Evolutionary conservation across 106 monocot genomes (phyloP), one percentile per base, ranked within the genome.

Genomic region (Acorus gramineus): DNA sequence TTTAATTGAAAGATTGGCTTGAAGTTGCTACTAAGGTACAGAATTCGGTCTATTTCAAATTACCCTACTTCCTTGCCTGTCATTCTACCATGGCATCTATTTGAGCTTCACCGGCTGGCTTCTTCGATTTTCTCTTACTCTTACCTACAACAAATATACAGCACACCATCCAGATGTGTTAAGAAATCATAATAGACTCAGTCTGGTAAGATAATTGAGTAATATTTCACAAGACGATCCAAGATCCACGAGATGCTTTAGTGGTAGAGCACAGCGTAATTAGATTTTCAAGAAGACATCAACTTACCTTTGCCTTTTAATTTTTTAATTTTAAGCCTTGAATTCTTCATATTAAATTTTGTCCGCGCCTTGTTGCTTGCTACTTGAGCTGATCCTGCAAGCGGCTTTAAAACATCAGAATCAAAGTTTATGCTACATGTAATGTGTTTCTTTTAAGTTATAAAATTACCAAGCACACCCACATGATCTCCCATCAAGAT

Each of bases 291-390:
- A 28, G 28, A 67, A 14, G 55, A 42, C 5, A 51, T 61, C 0
- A 61, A 46, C 56, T 71, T 75, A 61, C 81, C 81, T 63, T 73
- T 76, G 70, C 69, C 47, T 52, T 66, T 80, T 59, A 75, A 69
- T 63, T 66, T 75, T 61, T 75, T 80, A 52, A 80, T 80, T 74
- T 52, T 62, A 46, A 75, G 46, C 10, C 46, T 80, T 44, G 75
- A 74, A 45, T 75, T 80, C 74, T 80, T 80, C 12, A 75, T 8
- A 8, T 57, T 49, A 53, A 80, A 66, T 57, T 70, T 80, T 57
- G 7, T 57, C 48, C 56, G 50, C 10, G 68, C 2, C 45, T 73
- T 75, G 42, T 53, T n/a, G 47, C 50, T 80, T 3, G 55, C 44
- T 48, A 4, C 47, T 66, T 76, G 59, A 64, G 86, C 78, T 52